Percentiles rank a stretch among this genome's conserved stretches.
These are phyloP conservation scores for Saccharomycopsis vini DNA, from an alignment of 805 yeast species.

Conservation along the genomic window DNA sequence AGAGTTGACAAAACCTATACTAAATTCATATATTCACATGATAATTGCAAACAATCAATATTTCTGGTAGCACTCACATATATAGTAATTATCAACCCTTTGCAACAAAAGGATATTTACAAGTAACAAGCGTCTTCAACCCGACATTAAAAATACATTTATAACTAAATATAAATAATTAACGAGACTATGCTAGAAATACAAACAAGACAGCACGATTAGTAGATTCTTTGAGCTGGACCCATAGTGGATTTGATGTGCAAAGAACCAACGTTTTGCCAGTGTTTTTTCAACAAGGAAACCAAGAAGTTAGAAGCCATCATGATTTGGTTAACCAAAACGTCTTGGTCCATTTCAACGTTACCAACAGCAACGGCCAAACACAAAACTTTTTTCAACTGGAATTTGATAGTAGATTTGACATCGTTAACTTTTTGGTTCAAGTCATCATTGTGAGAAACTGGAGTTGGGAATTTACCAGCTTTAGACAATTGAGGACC, in stretches of 20 bases:
- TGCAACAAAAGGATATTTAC: too few species aligned
- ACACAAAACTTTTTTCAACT: conserved; percentile 99
- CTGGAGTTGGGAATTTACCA: conserved; percentile 99
- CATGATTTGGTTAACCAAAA: conserved; percentile 94
- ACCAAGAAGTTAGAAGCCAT: conserved; percentile 99
- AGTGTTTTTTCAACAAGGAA: conserved; percentile 98
- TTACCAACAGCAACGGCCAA: conserved; percentile 99
- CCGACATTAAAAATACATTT: too few species aligned
- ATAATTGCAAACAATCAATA: too few species aligned
- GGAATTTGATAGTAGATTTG: conserved; percentile 99
- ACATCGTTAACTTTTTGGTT: conserved; percentile 94
- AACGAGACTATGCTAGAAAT: too few species aligned
- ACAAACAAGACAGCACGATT: conserved; percentile 35
- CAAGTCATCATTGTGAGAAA: conserved; percentile 97
- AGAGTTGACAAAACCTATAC: too few species aligned
- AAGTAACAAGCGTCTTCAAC: too few species aligned
- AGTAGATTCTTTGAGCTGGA: conserved; percentile 99
- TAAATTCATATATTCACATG: too few species aligned
- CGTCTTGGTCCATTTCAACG: conserved; percentile 99
- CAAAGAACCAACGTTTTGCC: conserved; percentile 99
- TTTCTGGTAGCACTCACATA: too few species aligned
- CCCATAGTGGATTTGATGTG: conserved; percentile 99
- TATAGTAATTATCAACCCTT: too few species aligned
- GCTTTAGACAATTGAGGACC: conserved; percentile 99
- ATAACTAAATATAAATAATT: too few species aligned